A percentile compares a stretch with the other conserved stretches of the same genome.
These are phyloP conservation scores for Fusarium succisae DNA, from an alignment of 2,329 filamentous ascomycete species.

Conservation along the genomic window DNA sequence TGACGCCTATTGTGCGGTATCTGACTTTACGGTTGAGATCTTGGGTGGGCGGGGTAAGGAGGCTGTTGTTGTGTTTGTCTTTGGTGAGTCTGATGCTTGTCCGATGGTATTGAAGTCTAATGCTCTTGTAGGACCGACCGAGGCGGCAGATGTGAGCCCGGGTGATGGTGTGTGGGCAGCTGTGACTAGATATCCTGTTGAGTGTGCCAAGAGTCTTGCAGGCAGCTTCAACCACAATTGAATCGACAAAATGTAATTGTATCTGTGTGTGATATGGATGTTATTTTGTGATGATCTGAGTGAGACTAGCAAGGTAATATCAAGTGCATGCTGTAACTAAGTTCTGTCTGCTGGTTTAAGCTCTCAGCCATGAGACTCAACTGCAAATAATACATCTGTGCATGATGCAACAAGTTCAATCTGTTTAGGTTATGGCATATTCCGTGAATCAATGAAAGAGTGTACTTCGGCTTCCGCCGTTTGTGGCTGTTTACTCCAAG, in stretches of 20 bases:
- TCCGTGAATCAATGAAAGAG: not conserved
- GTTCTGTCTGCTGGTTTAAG: no score
- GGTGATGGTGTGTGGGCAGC: not conserved
- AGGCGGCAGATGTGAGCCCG: not conserved
- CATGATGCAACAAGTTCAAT: not conserved
- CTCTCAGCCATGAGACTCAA: no score
- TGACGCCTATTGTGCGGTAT: not conserved
- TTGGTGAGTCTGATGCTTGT: not conserved
- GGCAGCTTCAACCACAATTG: not conserved
- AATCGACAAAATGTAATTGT: not conserved
- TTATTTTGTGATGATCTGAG: not conserved
- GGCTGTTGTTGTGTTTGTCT: slow-evolving; percentile 8
- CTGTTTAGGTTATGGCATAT: not conserved
- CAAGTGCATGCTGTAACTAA: no score
- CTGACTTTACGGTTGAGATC: not conserved
- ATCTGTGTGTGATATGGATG: accelerated
- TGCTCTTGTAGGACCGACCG: not conserved
- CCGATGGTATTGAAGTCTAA: not conserved
- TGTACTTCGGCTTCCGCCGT: not conserved
- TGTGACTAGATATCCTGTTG: not conserved
- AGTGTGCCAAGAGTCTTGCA: not conserved
- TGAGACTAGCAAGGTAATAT: no score
- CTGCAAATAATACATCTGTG: no score
- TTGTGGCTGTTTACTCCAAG: not conserved
- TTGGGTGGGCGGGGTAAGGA: slow-evolving; percentile 2